Percentiles rank a stretch among this genome's conserved stretches.
These are phyloP conservation scores for Apiospora pterosperma DNA, from an alignment of 2,329 filamentous ascomycete genomes.

Conservation along the genomic window DNA sequence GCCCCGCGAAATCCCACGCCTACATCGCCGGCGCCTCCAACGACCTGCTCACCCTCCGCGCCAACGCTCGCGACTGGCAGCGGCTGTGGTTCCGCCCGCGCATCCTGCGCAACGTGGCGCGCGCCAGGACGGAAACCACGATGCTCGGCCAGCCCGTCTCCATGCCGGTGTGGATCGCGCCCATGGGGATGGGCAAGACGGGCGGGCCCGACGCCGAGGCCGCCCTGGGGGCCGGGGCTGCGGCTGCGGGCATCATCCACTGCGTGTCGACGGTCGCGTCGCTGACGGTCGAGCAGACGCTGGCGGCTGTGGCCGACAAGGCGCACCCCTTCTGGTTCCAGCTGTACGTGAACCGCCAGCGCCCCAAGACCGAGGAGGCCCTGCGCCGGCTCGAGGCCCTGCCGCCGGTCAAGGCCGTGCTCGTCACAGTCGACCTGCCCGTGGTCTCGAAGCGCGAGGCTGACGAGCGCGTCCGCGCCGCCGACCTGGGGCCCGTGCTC, in stretches of 20 bases:
- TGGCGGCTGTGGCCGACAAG: not conserved
- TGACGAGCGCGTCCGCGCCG: slow-evolving; percentile 34
- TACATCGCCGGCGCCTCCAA: slow-evolving; percentile 7
- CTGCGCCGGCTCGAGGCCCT: not conserved
- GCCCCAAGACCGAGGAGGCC: slow-evolving; percentile 8
- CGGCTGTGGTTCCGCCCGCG: slow-evolving; percentile 8
- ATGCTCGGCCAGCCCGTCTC: slow-evolving; percentile 9
- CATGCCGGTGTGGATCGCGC: slow-evolving; percentile 10
- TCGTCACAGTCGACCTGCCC: slow-evolving; percentile 57
- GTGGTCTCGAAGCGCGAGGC: slow-evolving; percentile 53
- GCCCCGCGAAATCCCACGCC: slow-evolving; percentile 8
- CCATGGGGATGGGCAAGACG: slow-evolving; percentile 10
- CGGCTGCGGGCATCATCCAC: slow-evolving; percentile 8
- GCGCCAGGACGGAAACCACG: not conserved
- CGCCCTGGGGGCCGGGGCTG: slow-evolving; percentile 5
- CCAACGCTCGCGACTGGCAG: slow-evolving; percentile 7
- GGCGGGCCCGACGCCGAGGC: slow-evolving; percentile 11
- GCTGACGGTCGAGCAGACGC: not conserved
- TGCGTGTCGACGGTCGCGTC: slow-evolving; percentile 11
- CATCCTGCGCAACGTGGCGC: slow-evolving; percentile 6
- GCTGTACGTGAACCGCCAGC: slow-evolving; percentile 11
- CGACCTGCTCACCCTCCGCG: slow-evolving; percentile 5
- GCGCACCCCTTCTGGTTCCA: slow-evolving; percentile 11
- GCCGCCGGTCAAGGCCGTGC: slow-evolving; percentile 47
- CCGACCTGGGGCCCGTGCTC: slow-evolving; percentile 13